A percentile compares a stretch with the other conserved stretches of the same genome.
phyloP scores from a whole-genome alignment of 1,284 basidiomycete genomes.

The Gymnopus androsaceus region DNA sequence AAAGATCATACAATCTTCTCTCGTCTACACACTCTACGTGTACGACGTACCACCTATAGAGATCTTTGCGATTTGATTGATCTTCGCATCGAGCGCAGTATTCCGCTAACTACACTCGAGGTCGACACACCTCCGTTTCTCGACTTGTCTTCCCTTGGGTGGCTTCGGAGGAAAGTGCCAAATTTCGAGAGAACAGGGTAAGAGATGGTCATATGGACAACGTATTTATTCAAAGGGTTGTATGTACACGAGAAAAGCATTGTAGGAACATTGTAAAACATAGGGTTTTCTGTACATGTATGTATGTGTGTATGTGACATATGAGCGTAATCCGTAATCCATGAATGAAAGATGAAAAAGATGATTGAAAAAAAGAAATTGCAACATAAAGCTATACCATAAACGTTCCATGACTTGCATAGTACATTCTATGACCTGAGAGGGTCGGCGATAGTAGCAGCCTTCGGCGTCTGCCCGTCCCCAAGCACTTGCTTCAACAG shows the following conservation, averaged over 20 bases:
- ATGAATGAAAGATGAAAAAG: no score
- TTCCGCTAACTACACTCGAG: constrained; percentile 2
- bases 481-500: constrained; percentile 67
- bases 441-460: neutral
- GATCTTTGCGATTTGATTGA: constrained; percentile 4
- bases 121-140: neutral
- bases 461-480: constrained; percentile 19
- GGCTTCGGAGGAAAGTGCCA: neutral
- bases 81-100: neutral
- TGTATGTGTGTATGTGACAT: no score
- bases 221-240: no score
- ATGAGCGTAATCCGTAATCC: no score
- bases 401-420: neutral
- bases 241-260: neutral
- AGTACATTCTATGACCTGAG: neutral
- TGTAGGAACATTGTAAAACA: no score
- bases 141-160: neutral
- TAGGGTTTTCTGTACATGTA: no score
- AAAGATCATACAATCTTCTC: neutral
- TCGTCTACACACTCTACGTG: neutral
- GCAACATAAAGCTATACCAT: neutral
- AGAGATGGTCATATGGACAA: no score
- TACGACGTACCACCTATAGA: neutral
- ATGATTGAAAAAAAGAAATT: neutral
- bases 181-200: neutral